Evolutionary conservation across 768 basidiomycete species (phyloP), one percentile per base, ranked within the genome.

Genomic region (Amyloporia xantha): DNA sequence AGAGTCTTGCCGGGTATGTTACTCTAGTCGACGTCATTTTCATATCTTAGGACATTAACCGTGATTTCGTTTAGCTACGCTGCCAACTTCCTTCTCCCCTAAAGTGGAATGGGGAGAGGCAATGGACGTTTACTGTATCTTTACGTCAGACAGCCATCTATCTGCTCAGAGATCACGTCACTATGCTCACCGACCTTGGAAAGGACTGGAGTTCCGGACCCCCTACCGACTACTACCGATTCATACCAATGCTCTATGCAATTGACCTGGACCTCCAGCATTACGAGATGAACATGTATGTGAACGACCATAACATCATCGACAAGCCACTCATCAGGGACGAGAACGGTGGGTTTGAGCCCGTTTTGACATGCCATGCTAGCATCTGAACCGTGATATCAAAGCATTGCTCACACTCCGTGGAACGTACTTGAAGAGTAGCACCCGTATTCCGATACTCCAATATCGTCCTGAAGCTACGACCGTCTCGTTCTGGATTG

Each of bases 301-400:
- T 89, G 44, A 98, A 98, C 61, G 95, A 98, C 65, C 91, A 92
- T 60, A 98, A 98, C 61, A 91, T 98, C 61, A 88, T 98, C 43
- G 91, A 96, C 69, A 88, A 86, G 52, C 91, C 93, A 2, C 68
- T 84, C 27, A 70, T 82, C 49, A 70, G 68, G 48, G 86, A 91
- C n/a, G 87, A 91, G 57, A 97, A 98, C 62, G 83, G 92, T 92
- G 58, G 48, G 66, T 54, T 30, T 33, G 15, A 7, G 30, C 15
- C 30, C 9, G 15, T 33, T 7, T 33, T 15, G 30, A 33, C 30
- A 15, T 15, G 30, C 30, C 30, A 15, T 33, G 30, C 30, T 7
- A 33, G 7, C 7, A 33, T 51, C 41, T 47, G 33, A 28, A 33
- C 42, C 37, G 7, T 46, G 11, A 33, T 42, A 23, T 15, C 44